Evolutionary conservation across 176 grass and related monocot genomes (phyloP), one percentile per base, ranked within the genome.

Genomic region (Carex parvula): DNA sequence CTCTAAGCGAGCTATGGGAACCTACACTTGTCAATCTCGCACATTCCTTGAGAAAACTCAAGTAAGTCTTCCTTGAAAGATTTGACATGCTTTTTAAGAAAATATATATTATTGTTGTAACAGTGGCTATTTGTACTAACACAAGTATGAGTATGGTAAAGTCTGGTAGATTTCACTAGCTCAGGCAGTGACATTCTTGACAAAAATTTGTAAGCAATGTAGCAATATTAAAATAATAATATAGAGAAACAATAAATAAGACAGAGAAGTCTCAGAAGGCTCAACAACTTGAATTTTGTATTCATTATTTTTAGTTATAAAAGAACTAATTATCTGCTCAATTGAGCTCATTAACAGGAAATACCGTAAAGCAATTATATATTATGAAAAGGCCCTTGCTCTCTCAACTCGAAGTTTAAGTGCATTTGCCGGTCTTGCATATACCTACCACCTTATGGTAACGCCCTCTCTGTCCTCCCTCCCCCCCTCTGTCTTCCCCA

Each of bases 1-100:
- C 93, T 66, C 21, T 90, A 64, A 93, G 88, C 80, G 96, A 99
- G 79, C 92, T 95, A 88, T 99, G 91, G 96, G 96, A 99, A 81
- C 89, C 96, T 84, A 99, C 96, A 86, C 89, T 99, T 85, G 96
- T 99, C 83, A 99, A 99, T 90, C 89, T 99, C 78, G 96, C 89
- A 37, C 93, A 99, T 85, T 85, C 89, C 41, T 83, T 92, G 58
- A 86, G 93, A 39, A 99, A 98, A 83, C 87, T 99, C 57, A 95
- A 93, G 96, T 95, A 98, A 81, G 54, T 84, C 56, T 81, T 70
- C 9, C 41, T 30, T 91, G 14, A 35, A 46, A 75, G 41, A 52
- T 69, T 60, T 55, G 21, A 50, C 46, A 76, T 56, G 84, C 64
- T 84, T 64, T 54, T 58, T 0, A 11, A 78, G 62, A 37, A 65